Evolutionary conservation across 169 alveolate species (phyloP), one percentile per base, ranked within the genome.

Genomic region (Cryptosporidium ubiquitum): DNA sequence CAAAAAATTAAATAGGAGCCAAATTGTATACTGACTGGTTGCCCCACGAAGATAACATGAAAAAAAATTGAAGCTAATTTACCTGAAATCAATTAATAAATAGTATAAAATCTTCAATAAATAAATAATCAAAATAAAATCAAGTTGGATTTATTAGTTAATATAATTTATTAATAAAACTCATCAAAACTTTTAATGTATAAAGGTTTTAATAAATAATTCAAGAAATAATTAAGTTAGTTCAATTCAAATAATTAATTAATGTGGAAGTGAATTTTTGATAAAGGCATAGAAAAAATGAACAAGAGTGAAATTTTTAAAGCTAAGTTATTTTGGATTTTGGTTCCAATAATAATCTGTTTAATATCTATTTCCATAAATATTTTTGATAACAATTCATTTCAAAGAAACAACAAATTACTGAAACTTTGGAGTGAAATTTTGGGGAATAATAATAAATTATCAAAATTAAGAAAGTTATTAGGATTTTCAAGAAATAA

Each of bases 31-130:
- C 71, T 64, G 71, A 37, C 37, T 26, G 68, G 60, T 35, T 26
- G 51, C 84, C 84, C 84, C 84, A 70, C 84, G 47, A 70, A 70
- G 31, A 31, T 33, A 51, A 26, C 64, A 69, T 69, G 60, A 42
- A 70, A 31, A 37, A 61, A n/a, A n/a, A 64, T 6, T 6, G 7
- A n/a, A n/a, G 29, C 4, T 29, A 70, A 70, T 70, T 70, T 70
- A 70, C 84, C 84, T 29, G 84, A 70, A 39, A 70, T 20, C 16
- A 55, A 26, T 55, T 23, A 55, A 23, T 7, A 52, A 7, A 5
- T 5, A 20, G 35, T 1, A 55, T 55, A 23, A 23, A 26, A 55
- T 23, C 35, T 55, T 55, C 10, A 55, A 55, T 55, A 16, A 23
- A 55, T 55, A 55, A 23, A 5, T 55, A 23, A 55, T 3, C 12